Evolutionary conservation across 371 early-diverging fungal species (phyloP).

Genomic region (Mortierella sp.): DNA sequence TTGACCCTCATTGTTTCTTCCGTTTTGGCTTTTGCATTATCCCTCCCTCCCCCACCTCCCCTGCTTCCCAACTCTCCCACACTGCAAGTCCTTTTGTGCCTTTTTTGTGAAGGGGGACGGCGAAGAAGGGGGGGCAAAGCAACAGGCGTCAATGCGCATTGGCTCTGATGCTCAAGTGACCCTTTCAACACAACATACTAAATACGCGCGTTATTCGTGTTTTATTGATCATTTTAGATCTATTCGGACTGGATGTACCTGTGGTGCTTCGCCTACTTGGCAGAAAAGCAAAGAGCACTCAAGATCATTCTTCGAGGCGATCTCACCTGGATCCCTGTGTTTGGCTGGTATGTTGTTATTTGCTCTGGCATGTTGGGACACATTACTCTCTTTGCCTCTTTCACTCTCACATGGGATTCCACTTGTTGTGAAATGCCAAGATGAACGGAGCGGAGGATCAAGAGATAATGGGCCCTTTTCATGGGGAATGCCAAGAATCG

Average conservation of each 20-base stretch:
- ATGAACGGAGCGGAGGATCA: too few species aligned
- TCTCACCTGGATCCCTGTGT: constrained; percentile 81
- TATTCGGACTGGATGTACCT: constrained; percentile 94
- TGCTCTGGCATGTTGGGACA: not conserved
- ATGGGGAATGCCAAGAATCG: constrained; percentile 42
- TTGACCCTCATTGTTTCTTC: too few species aligned
- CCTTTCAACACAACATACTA: not conserved
- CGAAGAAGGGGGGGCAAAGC: constrained; percentile 5
- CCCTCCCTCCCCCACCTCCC: too few species aligned
- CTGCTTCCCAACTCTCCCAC: not conserved
- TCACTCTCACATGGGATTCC: constrained; percentile 2
- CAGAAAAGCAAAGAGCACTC: constrained; percentile 76
- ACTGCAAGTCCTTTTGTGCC: too few species aligned
- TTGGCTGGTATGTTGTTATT: constrained; percentile 73
- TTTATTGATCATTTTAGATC: constrained; percentile 56
- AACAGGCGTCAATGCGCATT: not conserved
- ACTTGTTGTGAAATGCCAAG: too few species aligned
- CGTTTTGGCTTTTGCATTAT: too few species aligned
- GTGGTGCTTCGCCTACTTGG: constrained; percentile 75
- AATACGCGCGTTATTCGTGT: not conserved
- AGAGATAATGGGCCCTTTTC: not conserved
- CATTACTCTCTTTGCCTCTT: too few species aligned
- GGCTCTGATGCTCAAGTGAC: not conserved
- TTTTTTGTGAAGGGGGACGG: too few species aligned
- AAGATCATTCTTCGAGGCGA: constrained; percentile 88